Percentiles rank a stretch among this genome's conserved stretches.
phyloP scores from a whole-genome alignment of 2,329 filamentous ascomycete genomes.

The Clarireedia hainanense region DNA sequence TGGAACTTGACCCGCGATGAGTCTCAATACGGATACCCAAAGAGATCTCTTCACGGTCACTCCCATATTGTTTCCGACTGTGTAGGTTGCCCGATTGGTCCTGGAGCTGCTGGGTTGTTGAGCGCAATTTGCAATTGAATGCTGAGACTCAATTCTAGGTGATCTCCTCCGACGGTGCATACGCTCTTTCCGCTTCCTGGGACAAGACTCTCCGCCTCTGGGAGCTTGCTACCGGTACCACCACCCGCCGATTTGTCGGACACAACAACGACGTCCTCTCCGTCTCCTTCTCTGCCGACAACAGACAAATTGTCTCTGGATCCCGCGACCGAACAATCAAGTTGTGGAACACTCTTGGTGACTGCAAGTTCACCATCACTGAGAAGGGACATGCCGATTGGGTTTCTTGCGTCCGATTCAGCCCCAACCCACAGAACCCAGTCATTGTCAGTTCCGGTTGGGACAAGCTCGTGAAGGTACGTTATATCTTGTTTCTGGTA shows the following conservation, averaged over 20 bases:
- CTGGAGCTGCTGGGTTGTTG: constrained; percentile 1
- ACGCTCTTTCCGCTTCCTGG: constrained; percentile 97
- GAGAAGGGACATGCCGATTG: constrained; percentile 99
- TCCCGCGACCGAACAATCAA: constrained; percentile 99
- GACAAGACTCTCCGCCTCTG: constrained; percentile 99
- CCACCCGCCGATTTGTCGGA: constrained; percentile 96
- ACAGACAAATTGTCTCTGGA: constrained; percentile 98
- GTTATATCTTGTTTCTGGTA: constrained; percentile 34
- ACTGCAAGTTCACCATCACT: constrained; percentile 99
- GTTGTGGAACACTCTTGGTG: constrained; percentile 99
- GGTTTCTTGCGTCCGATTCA: constrained; percentile 99
- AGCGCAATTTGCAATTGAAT: constrained; percentile 18
- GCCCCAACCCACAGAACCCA: constrained; percentile 99
- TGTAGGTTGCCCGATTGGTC: constrained; percentile 53
- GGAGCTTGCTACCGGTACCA: constrained; percentile 96
- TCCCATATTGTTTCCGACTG: constrained; percentile 99
- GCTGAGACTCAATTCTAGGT: constrained; percentile 54
- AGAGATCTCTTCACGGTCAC: constrained; percentile 97
- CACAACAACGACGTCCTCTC: constrained; percentile 99
- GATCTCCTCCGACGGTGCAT: constrained; percentile 98
- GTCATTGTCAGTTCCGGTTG: constrained; percentile 98
- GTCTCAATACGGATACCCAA: constrained; percentile 96
- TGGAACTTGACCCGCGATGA: constrained; percentile 99
- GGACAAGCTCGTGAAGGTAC: constrained; percentile 99
- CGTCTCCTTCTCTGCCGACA: constrained; percentile 99